Percentiles rank a stretch among this genome's conserved stretches.
These are phyloP conservation scores for Poa annua DNA, from an alignment of 176 grass and related monocot species.

Conservation along the genomic window DNA sequence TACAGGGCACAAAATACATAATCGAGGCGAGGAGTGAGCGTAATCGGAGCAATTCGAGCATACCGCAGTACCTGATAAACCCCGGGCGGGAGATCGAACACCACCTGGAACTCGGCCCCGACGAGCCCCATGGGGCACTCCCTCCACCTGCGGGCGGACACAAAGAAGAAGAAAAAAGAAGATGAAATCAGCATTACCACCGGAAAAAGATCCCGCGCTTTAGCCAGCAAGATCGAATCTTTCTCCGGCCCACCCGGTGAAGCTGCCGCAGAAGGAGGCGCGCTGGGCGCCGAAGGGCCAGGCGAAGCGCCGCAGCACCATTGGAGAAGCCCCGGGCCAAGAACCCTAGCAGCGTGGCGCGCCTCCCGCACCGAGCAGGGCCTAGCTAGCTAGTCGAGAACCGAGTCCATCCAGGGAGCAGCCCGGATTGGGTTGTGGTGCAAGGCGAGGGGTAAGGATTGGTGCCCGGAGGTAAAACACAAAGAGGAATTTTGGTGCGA, in stretches of 20 bases:
- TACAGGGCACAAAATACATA: neutral
- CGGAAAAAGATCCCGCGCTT: neutral
- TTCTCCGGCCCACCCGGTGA: conserved; percentile 46
- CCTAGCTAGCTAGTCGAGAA: conserved; percentile 33
- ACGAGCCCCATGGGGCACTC: conserved; percentile 52
- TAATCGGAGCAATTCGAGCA: neutral
- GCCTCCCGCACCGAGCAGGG: neutral
- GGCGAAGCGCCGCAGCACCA: conserved; percentile 59
- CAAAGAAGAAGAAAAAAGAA: neutral
- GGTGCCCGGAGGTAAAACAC: conserved; percentile 2
- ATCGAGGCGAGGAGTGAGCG: too few relatives aligned
- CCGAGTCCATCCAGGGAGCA: conserved; percentile 26
- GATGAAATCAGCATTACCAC: conserved; percentile 42
- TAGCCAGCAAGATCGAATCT: conserved; percentile 21
- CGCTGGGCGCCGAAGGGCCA: conserved; percentile 59
- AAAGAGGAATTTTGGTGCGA: conserved; percentile 45
- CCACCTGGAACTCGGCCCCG: conserved; percentile 55
- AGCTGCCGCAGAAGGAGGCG: conserved; percentile 60
- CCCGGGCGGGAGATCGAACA: conserved; percentile 64
- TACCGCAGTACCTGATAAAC: conserved; percentile 53
- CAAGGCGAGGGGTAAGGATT: neutral
- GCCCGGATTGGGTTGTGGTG: conserved; percentile 19
- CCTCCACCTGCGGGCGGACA: conserved; percentile 45
- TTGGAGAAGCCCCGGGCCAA: conserved; percentile 37
- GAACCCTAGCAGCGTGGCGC: conserved; percentile 49